Evolutionary conservation across 2,329 filamentous ascomycete species (phyloP), one percentile per base, ranked within the genome.

Genomic region (Aspergillus versicolor): DNA sequence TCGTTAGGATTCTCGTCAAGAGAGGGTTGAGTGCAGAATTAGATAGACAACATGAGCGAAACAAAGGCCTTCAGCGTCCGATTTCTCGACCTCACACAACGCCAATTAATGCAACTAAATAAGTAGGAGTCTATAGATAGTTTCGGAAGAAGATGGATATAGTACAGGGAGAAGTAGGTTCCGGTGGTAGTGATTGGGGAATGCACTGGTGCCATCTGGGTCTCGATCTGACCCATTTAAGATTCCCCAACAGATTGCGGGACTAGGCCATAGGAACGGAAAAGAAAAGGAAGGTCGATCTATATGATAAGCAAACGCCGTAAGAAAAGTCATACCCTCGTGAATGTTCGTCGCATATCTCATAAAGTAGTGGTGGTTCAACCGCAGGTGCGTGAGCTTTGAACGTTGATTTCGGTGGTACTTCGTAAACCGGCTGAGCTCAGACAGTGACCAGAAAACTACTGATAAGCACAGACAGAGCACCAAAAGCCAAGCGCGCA

Each of bases 391-490:
- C 19, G 27, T 19, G 19, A 12, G 55, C 37, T 40, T 30, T 43
- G n/a, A 34, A 17, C 22, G 30, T 30, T 3, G 21, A 37, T 37
- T 37, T 37, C 44, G 15, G 32, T 9, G 15, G 32, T 13, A 11
- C 2, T n/a, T 42, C 4, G 13, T 19, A n/a, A 27, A 46, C 13
- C 17, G 27, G 34, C 11, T 3, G n/a, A 13, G 15, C 42, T 67
- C 56, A 74, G 46, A 64, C 45, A 51, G 67, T 49, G 17, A 56
- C 52, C 30, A 68, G 19, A 17, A 57, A 56, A 24, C 60, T 55
- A 48, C 56, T 60, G 17, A 73, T 46, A 22, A 72, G 53, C 41
- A 59, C 60, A 57, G 63, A 67, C n/a, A 71, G 50, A 48, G 49
- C 52, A 57, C 59, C 52, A 40, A 67, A 46, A 7, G 42, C 53